A percentile compares a stretch with the other conserved stretches of the same genome.
Conservation (phyloP, 2,329 filamentous ascomycete genomes). For the Penicillium italicum region DNA sequence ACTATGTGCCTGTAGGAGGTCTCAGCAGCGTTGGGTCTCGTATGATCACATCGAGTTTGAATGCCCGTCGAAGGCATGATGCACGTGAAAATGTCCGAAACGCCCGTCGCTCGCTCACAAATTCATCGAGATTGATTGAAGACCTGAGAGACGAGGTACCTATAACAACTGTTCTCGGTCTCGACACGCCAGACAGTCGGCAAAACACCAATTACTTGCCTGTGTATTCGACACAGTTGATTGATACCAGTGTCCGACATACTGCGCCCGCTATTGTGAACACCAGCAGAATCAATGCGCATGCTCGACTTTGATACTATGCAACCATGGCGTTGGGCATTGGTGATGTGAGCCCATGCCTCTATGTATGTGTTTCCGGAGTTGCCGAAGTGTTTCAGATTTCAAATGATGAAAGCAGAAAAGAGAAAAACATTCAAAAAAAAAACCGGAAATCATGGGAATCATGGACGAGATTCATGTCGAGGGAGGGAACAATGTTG, state of each 20-base stretch:
- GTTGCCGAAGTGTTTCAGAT: not conserved
- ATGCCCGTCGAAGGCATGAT: not conserved
- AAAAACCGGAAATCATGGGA: not conserved
- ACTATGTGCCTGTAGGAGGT: not conserved
- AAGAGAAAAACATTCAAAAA: not conserved
- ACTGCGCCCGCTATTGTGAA: constrained; percentile 2
- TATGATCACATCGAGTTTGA: constrained; percentile 1
- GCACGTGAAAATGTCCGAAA: not conserved
- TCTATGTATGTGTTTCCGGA: not conserved
- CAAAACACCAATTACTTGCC: not conserved
- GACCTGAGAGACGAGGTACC: not conserved
- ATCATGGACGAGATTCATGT: not conserved
- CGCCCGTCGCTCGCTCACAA: not conserved
- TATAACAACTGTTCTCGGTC: not conserved
- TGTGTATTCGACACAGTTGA: not conserved
- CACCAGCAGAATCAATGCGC: not conserved
- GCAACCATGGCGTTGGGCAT: not conserved
- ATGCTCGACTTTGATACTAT: not conserved
- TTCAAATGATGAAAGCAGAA: not conserved
- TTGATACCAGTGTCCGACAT: not conserved
- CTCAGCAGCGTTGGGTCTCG: not conserved
- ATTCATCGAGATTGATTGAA: not conserved
- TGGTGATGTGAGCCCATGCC: not conserved
- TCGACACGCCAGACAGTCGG: not conserved
- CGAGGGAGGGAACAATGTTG: not conserved